Conservation (phyloP, 1,284 basidiomycete species). For the Phaffia rhodozyma region DNA sequence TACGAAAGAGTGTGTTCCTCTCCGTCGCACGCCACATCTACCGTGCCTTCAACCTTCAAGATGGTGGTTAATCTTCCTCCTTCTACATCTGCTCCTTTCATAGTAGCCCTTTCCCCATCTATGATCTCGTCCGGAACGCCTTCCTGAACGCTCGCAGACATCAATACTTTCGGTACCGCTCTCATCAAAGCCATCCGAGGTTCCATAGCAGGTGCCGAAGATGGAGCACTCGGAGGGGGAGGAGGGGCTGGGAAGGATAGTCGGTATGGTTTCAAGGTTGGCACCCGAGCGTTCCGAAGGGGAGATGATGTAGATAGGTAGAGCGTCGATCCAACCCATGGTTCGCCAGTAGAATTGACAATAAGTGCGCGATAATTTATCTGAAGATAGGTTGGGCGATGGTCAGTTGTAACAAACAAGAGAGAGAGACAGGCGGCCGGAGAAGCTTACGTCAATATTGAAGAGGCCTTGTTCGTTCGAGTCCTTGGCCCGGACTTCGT, state of each 20-base stretch:
- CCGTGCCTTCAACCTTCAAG: constrained; percentile 20
- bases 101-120: too few relatives aligned
- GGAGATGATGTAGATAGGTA: constrained; percentile 44
- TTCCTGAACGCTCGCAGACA: too few relatives aligned
- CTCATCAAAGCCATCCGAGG: neutral
- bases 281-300: constrained; percentile 20
- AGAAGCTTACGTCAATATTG: constrained; percentile 3
- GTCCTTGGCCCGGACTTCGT: constrained; percentile 44
- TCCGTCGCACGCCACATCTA: constrained; percentile 17
- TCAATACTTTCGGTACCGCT: neutral
- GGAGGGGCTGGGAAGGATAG: constrained; percentile 24
- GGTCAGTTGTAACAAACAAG: neutral
- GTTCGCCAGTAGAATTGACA: constrained; percentile 48
- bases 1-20: too few relatives aligned
- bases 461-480: neutral
- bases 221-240: neutral
- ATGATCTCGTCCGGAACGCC: too few relatives aligned
- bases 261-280: constrained; percentile 21
- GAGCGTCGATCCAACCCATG: constrained; percentile 44
- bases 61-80: constrained; percentile 20
- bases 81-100: neutral
- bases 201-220: neutral
- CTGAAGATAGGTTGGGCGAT: constrained; percentile 29
- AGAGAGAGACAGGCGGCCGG: neutral
- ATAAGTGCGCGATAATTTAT: constrained; percentile 48